Percentiles rank a stretch among this genome's conserved stretches.
Conservation (phyloP, 2,329 filamentous ascomycete genomes). For the Aspergillus hortae region DNA sequence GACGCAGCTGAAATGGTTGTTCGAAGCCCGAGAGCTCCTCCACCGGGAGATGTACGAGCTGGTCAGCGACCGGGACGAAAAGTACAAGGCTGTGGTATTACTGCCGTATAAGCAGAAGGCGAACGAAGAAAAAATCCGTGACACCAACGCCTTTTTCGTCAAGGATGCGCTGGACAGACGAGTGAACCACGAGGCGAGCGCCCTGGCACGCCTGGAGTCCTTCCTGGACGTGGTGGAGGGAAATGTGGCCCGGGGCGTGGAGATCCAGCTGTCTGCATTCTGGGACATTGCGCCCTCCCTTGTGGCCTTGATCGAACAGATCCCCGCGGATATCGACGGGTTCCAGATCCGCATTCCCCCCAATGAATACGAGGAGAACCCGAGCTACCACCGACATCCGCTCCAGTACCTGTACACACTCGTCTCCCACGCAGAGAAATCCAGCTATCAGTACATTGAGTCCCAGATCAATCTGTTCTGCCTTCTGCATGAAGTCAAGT, state of each 20-base stretch:
- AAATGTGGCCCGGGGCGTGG: constrained; percentile 82
- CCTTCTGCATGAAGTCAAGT: constrained; percentile 84
- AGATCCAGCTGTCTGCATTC: constrained; percentile 87
- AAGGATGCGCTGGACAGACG: constrained; percentile 73
- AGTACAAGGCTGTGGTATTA: constrained; percentile 80
- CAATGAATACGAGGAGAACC: constrained; percentile 80
- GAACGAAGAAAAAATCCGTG: constrained; percentile 73
- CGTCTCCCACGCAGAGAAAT: constrained; percentile 83
- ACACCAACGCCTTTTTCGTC: constrained; percentile 77
- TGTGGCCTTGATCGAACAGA: constrained; percentile 71
- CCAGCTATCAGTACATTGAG: constrained; percentile 95
- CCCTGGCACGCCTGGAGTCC: constrained; percentile 67
- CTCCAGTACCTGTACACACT: constrained; percentile 87
- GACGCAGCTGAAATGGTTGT: constrained; percentile 93
- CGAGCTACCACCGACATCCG: constrained; percentile 73
- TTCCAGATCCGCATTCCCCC: constrained; percentile 76
- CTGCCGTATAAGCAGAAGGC: constrained; percentile 72
- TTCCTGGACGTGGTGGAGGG: constrained; percentile 77
- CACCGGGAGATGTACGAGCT: constrained; percentile 83
- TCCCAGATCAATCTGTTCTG: constrained; percentile 88
- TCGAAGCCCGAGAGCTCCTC: constrained; percentile 84
- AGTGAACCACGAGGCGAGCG: constrained; percentile 66
- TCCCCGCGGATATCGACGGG: constrained; percentile 55
- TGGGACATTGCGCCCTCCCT: constrained; percentile 95
- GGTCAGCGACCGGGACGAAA: constrained; percentile 77